A percentile compares a stretch with the other conserved stretches of the same genome.
These are phyloP conservation scores for Filosporella fistucella DNA, from an alignment of 495 filamentous ascomycete species.

Conservation along the genomic window DNA sequence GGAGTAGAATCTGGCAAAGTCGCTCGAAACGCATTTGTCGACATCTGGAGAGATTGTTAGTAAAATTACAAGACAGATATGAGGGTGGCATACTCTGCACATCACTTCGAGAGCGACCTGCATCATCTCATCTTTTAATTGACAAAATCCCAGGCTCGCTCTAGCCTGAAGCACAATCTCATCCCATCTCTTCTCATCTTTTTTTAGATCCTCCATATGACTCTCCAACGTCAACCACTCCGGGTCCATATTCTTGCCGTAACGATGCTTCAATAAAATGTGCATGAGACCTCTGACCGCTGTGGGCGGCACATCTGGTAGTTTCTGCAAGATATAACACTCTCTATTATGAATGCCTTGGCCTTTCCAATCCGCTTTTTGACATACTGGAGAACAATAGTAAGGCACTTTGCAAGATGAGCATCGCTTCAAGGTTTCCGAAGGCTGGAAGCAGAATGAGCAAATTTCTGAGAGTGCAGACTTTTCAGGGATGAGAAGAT, in stretches of 20 bases:
- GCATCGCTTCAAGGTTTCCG: too few species aligned
- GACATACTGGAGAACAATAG: conserved; percentile 52
- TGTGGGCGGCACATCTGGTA: conserved; percentile 34
- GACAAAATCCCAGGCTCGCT: conserved; percentile 35
- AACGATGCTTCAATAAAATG: conserved; percentile 25
- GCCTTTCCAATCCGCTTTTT: conserved; percentile 49
- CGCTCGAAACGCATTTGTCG: conserved; percentile 21
- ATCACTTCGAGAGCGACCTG: conserved; percentile 30
- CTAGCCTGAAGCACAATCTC: conserved; percentile 42
- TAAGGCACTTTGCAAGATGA: conserved; percentile 39
- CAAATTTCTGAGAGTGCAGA: too few species aligned
- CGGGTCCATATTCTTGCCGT: conserved; percentile 1
- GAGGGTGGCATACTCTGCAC: conserved; percentile 28
- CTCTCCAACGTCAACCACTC: conserved; percentile 8
- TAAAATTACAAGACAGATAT: neutral
- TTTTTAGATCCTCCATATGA: conserved; percentile 12
- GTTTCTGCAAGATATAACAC: conserved; percentile 35
- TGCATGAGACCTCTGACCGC: conserved; percentile 41
- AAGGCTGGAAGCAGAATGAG: too few species aligned
- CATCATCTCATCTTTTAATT: conserved; percentile 24
- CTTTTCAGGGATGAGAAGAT: too few species aligned
- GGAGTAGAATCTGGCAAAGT: conserved; percentile 12
- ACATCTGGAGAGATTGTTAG: conserved; percentile 10
- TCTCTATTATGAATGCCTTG: conserved; percentile 48
- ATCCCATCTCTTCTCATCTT: conserved; percentile 25